Percentiles rank a stretch among this genome's conserved stretches.
Conservation (phyloP, 176 grass and related monocot genomes). For the Phoenix roebelenii region DNA sequence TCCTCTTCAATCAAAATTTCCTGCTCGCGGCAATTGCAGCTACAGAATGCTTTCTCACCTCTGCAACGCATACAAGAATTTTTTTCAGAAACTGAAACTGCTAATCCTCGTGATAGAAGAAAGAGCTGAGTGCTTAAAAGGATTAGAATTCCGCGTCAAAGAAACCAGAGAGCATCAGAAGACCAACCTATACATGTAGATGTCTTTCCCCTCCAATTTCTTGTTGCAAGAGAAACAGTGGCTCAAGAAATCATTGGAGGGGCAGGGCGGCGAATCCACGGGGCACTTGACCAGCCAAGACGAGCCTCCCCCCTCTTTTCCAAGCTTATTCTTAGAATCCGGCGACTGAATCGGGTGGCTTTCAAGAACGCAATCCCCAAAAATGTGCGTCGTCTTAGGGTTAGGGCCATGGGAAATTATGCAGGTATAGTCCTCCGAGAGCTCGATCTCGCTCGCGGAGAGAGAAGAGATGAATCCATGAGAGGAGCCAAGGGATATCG, state of each 20-base stretch:
- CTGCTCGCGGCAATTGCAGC: conserved; percentile 53
- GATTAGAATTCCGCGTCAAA: background rate
- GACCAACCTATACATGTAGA: conserved; percentile 86
- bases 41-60: conserved; percentile 86
- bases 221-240: conserved; percentile 74
- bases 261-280: conserved; percentile 7
- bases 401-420: conserved; percentile 84
- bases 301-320: conserved; percentile 3
- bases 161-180: background rate
- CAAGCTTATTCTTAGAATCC: conserved; percentile 12
- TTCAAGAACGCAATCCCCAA: conserved; percentile 80
- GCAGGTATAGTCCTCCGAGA: conserved; percentile 97
- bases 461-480: conserved; percentile 27
- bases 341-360: conserved; percentile 35
- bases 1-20: conserved; percentile 69
- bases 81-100: too few relatives aligned
- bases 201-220: conserved; percentile 67
- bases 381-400: conserved; percentile 90
- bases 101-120: too few relatives aligned
- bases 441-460: conserved; percentile 82
- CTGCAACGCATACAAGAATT: conserved; percentile 25
- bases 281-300: conserved; percentile 28
- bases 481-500: conserved; percentile 32
- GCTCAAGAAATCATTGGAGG: conserved; percentile 41
- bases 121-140: too few relatives aligned